Evolutionary conservation across 1,139 yeast species (phyloP).

Genomic region (Yamadazyma friedrichii): DNA sequence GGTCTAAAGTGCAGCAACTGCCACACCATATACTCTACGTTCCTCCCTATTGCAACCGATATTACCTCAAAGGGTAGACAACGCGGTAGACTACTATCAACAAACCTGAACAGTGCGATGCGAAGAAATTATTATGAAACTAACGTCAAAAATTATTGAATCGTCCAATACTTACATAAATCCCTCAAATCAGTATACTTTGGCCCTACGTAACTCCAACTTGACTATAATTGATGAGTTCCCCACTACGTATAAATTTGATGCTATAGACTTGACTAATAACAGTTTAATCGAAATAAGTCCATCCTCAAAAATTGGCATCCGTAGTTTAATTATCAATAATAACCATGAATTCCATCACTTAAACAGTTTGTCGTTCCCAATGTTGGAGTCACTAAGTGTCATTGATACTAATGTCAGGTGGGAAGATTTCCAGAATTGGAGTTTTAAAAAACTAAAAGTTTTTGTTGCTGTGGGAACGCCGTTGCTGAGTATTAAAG

Average conservation of each 20-base stretch:
- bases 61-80: too few species aligned
- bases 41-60: too few species aligned
- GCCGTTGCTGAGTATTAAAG: conserved; percentile 50
- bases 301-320: background rate
- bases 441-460: conserved; percentile 35
- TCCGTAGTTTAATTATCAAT: conserved; percentile 43
- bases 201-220: conserved; percentile 34
- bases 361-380: conserved; percentile 28
- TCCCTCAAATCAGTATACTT: conserved; percentile 36
- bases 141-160: conserved; percentile 33
- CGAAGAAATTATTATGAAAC: conserved; percentile 26
- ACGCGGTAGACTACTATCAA: too few species aligned
- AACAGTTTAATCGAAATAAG: conserved; percentile 56
- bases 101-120: background rate
- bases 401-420: conserved; percentile 52
- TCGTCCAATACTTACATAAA: conserved; percentile 33
- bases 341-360: conserved; percentile 50
- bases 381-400: conserved; percentile 49
- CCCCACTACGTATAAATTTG: conserved; percentile 35
- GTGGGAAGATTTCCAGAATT: conserved; percentile 31
- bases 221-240: conserved; percentile 38
- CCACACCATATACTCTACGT: too few species aligned
- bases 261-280: conserved; percentile 64
- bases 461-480: conserved; percentile 59
- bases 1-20: too few species aligned